Evolutionary conservation across 441 rosid genomes (phyloP).

Genomic region (Breynia disticha): DNA sequence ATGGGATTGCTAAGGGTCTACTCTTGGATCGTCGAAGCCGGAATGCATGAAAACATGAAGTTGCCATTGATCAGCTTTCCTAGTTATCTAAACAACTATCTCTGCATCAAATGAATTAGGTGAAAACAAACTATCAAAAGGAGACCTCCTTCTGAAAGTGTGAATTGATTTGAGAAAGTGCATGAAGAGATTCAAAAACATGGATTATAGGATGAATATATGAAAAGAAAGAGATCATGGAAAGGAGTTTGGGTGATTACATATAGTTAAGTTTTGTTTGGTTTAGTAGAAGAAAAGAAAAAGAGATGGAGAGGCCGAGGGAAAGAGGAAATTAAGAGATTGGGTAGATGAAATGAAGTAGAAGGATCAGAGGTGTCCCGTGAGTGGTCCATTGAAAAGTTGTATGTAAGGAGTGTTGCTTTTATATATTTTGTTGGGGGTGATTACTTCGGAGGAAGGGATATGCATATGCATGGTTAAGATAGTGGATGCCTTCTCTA

Average conservation of each 20-base stretch:
- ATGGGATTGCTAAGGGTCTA: constrained; percentile 34
- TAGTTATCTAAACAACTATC: background rate
- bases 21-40: constrained; percentile 47
- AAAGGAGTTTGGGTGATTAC: background rate
- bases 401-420: no score
- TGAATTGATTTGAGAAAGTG: constrained; percentile 86
- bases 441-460: no score
- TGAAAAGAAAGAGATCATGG: constrained; percentile 16
- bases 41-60: constrained; percentile 64
- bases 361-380: no score
- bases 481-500: no score
- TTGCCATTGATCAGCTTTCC: constrained; percentile 30
- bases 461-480: no score
- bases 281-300: no score
- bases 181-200: constrained; percentile 94
- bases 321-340: no score
- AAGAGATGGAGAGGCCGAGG: no score
- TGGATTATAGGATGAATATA: constrained; percentile 30
- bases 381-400: no score
- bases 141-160: constrained; percentile 69
- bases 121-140: constrained; percentile 36
- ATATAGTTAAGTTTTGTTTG: background rate
- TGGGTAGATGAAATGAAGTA: no score
- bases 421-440: no score
- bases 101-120: background rate